These are phyloP conservation scores for Herpetomonas samuelpessoai DNA, from an alignment of 208 protist species.

Conservation along the genomic window DNA sequence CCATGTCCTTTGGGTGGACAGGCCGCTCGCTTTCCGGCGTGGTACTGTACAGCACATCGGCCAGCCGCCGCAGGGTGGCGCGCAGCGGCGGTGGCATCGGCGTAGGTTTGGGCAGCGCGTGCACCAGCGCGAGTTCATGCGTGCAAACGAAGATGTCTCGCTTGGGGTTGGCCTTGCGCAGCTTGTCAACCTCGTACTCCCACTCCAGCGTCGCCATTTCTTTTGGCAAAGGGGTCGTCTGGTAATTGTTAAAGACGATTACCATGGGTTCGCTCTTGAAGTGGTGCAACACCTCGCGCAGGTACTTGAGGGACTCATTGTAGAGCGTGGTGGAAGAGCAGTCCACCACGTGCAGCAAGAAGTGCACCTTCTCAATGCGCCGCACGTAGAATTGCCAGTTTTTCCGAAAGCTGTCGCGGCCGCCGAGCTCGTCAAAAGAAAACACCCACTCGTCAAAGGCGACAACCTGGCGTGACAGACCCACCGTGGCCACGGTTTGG, in stretches of 20 bases:
- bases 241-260: slow-evolving; percentile 86
- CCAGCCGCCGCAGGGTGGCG: slow-evolving; percentile 35
- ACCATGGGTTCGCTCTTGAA: slow-evolving; percentile 57
- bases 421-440: slow-evolving; percentile 74
- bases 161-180: slow-evolving; percentile 25
- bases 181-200: slow-evolving; percentile 38
- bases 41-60: slow-evolving; percentile 24
- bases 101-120: slow-evolving; percentile 31
- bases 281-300: slow-evolving; percentile 49
- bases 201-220: slow-evolving; percentile 35
- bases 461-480: slow-evolving; percentile 64
- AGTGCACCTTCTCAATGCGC: slow-evolving; percentile 65
- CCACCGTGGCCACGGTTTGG: slow-evolving; percentile 74
- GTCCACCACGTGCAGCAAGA: slow-evolving; percentile 80
- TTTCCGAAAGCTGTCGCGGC: slow-evolving; percentile 74
- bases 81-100: slow-evolving; percentile 34
- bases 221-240: slow-evolving; percentile 28
- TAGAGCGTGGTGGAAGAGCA: slow-evolving; percentile 35
- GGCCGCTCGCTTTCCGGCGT: slow-evolving; percentile 7
- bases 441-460: slow-evolving; percentile 87
- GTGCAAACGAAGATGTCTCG: slow-evolving; percentile 51
- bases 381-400: slow-evolving; percentile 79
- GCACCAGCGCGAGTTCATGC: slow-evolving; percentile 74
- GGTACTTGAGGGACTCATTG: slow-evolving; percentile 48
- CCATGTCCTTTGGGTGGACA: slow-evolving; percentile 18